These are phyloP conservation scores for Vitis hybrid DNA, from an alignment of 177 flowering plant species.

Conservation along the genomic window DNA sequence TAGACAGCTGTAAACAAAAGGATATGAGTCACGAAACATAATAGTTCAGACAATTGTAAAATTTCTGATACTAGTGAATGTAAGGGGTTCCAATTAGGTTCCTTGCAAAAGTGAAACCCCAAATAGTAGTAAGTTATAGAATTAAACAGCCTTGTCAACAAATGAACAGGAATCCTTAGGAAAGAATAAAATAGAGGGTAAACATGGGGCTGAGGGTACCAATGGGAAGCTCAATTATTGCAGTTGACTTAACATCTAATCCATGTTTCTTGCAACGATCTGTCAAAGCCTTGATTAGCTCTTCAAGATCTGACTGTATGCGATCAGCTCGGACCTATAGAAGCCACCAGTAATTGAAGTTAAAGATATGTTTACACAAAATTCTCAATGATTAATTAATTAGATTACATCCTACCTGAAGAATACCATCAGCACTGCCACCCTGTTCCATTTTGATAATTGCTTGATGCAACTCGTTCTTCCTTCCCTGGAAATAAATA, in stretches of 20 bases:
- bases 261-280: constrained; percentile 93
- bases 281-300: constrained; percentile 65
- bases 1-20: not conserved
- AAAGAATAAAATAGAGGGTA: not conserved
- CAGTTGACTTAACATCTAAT: constrained; percentile 57
- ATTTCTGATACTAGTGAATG: not conserved
- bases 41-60: not conserved
- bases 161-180: not conserved
- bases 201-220: constrained; percentile 38
- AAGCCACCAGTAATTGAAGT: constrained; percentile 9
- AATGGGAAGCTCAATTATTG: constrained; percentile 76
- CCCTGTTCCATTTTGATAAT: constrained; percentile 85
- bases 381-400: not conserved
- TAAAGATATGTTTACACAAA: constrained; percentile 2
- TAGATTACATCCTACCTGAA: constrained; percentile 50
- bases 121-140: not conserved
- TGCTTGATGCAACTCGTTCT: constrained; percentile 79
- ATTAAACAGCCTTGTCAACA: not conserved
- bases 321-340: constrained; percentile 90
- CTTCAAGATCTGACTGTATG: constrained; percentile 93
- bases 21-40: not conserved
- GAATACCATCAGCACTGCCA: constrained; percentile 89
- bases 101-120: not conserved
- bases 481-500: constrained; percentile 56
- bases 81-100: not conserved